phyloP scores from a whole-genome alignment of 2,329 filamentous ascomycete genomes.

The Phyllosticta citrichinensis region DNA sequence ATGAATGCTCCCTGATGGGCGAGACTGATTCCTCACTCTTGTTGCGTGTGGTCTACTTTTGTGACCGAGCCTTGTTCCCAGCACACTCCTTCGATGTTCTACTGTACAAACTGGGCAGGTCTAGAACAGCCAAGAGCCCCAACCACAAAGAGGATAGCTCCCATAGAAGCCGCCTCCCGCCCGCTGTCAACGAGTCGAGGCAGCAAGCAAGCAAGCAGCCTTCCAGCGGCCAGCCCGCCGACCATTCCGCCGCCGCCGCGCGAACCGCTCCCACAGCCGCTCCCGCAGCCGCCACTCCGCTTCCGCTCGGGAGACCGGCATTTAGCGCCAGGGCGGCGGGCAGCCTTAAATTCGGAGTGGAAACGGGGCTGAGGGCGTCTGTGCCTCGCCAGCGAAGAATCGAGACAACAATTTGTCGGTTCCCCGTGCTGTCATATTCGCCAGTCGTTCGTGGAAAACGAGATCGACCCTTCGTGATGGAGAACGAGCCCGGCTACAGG shows the following conservation, averaged over 20 bases:
- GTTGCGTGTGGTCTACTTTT: too few relatives aligned
- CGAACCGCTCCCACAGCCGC: background rate
- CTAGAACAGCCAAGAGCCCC: too few relatives aligned
- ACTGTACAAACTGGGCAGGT: too few relatives aligned
- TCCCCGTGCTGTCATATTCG: background rate
- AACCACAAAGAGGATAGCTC: too few relatives aligned
- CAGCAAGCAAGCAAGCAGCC: too few relatives aligned
- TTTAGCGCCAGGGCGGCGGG: background rate
- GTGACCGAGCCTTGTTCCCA: too few relatives aligned
- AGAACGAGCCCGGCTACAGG: background rate
- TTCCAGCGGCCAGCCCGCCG: background rate
- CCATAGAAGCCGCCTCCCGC: too few relatives aligned
- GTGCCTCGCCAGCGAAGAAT: background rate
- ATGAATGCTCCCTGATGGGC: too few relatives aligned
- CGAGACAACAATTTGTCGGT: background rate
- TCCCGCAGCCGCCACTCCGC: background rate
- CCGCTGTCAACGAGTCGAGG: too few relatives aligned
- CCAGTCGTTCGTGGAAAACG: background rate
- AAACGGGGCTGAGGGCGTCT: background rate
- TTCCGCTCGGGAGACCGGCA: background rate
- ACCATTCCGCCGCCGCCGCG: background rate
- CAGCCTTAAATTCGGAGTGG: background rate
- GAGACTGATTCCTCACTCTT: too few relatives aligned
- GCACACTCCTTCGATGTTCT: too few relatives aligned
- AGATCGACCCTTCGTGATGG: background rate